Base-by-base conservation (phyloP, 2,329 filamentous ascomycete species). In the Hortaea sp. region DNA sequence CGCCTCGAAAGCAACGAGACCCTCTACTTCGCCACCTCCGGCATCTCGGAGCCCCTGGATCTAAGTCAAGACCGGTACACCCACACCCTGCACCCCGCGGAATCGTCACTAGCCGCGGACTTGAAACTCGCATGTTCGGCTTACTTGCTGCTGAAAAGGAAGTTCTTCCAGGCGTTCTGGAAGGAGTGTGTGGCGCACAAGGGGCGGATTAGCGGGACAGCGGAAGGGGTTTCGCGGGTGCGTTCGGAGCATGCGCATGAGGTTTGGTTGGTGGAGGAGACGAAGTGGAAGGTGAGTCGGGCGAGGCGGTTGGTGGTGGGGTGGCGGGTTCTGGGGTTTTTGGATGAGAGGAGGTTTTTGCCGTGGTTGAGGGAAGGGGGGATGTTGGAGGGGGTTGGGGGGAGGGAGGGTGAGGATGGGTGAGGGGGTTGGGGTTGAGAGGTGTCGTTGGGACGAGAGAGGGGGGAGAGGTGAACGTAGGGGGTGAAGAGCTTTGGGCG, bases 101-200 rank as follows among this genome's bases (percentile, higher is more conserved):
- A 60, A 41, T 44, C 50, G 10, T 45, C 49, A 12, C 34, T 60
- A 11, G 49, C 56, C 2, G 32, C 43, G 2, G 32, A 43, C 6
- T 41, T 53, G 30, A 38, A 53, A 5, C 32, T 55, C 3, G n/a
- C 27, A 5, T 52, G 50, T 39, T 46, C 56, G 5, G 53, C 57
- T 20, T 59, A 59, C 46, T 34, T 60, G 10, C 30, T 61, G 1
- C 37, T 58, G 35, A 57, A 59, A 43, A 41, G 56, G 9, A 44
- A 39, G 11, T 60, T 57, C 48, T 60, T 53, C 46, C 37, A 44
- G 5, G 46, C 40, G 2, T 55, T 56, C 20, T 49, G 32, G 20
- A 34, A 41, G 11, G 49, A 51, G 41, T 45, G 43, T 12, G 44
- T 51, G 5, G 29, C 43, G 35, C 32, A 43, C 7, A 47, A 39